These are phyloP conservation scores for Physocladia obscura DNA, from an alignment of 192 early-diverging fungal species.

Conservation along the genomic window DNA sequence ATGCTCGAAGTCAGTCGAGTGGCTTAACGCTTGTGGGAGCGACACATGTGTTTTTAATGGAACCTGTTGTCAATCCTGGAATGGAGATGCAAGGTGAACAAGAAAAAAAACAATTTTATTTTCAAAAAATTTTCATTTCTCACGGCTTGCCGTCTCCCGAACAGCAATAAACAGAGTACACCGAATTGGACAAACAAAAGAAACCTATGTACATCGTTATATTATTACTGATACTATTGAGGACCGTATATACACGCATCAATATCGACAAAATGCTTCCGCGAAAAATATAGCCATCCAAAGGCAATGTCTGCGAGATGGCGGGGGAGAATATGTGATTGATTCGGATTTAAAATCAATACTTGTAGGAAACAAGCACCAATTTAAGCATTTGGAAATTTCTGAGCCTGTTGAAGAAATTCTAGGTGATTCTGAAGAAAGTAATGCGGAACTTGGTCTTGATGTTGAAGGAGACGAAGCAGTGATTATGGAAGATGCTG, in stretches of 20 bases:
- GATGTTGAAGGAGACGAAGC: too few relatives aligned
- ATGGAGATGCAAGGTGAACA: constrained; percentile 46
- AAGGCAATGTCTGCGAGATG: too few relatives aligned
- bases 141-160: neutral
- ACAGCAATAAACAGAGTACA: constrained; percentile 52
- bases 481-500: too few relatives aligned
- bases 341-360: too few relatives aligned
- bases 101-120: neutral
- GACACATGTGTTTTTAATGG: constrained; percentile 55
- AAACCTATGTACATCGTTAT: constrained; percentile 52
- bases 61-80: constrained; percentile 49
- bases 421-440: too few relatives aligned
- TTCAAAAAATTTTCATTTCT: neutral
- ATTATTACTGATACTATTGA: constrained; percentile 48
- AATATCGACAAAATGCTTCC: neutral
- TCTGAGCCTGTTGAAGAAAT: too few relatives aligned
- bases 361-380: too few relatives aligned
- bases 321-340: too few relatives aligned
- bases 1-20: constrained; percentile 49
- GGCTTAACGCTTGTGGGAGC: constrained; percentile 56
- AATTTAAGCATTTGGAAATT: too few relatives aligned
- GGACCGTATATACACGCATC: constrained; percentile 30
- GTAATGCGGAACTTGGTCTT: too few relatives aligned
- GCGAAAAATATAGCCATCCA: too few relatives aligned
- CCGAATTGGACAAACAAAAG: constrained; percentile 51